These are phyloP conservation scores for Globisporangium spiculum DNA, from an alignment of 352 stramenopile species.

Conservation along the genomic window DNA sequence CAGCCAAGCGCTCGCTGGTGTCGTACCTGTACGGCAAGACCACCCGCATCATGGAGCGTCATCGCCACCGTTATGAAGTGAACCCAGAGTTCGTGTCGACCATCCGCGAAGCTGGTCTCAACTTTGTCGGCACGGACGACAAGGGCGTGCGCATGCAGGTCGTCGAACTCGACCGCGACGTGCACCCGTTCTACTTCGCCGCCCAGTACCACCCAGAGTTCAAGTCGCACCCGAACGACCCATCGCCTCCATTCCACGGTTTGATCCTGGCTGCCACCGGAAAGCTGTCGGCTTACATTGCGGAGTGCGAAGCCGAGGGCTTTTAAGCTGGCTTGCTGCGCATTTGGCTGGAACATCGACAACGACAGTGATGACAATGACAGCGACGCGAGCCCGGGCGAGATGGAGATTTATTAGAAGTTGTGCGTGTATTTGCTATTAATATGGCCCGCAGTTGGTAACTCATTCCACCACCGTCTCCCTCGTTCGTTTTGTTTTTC, in stretches of 20 bases:
- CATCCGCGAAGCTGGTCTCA: constrained; percentile 91
- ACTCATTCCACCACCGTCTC: constrained; percentile 9
- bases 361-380: not conserved
- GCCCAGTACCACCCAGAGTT: constrained; percentile 99
- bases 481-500: constrained; percentile 13
- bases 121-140: constrained; percentile 97
- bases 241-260: constrained; percentile 97
- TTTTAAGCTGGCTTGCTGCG: constrained; percentile 18
- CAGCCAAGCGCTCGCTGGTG: constrained; percentile 80
- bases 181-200: constrained; percentile 99
- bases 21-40: constrained; percentile 91
- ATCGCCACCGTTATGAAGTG: constrained; percentile 99
- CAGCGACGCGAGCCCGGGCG: not conserved
- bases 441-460: constrained; percentile 14
- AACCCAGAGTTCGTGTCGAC: constrained; percentile 94
- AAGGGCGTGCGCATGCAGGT: constrained; percentile 99
- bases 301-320: constrained; percentile 31
- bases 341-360: not conserved
- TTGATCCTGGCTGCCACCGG: constrained; percentile 91
- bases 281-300: constrained; percentile 71
- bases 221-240: constrained; percentile 94
- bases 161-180: constrained; percentile 92
- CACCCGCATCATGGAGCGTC: constrained; percentile 92
- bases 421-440: constrained; percentile 16
- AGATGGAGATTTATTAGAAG: constrained; percentile 15